phyloP scores from a whole-genome alignment of 2,329 filamentous ascomycete genomes.

The Ilyonectria robusta region DNA sequence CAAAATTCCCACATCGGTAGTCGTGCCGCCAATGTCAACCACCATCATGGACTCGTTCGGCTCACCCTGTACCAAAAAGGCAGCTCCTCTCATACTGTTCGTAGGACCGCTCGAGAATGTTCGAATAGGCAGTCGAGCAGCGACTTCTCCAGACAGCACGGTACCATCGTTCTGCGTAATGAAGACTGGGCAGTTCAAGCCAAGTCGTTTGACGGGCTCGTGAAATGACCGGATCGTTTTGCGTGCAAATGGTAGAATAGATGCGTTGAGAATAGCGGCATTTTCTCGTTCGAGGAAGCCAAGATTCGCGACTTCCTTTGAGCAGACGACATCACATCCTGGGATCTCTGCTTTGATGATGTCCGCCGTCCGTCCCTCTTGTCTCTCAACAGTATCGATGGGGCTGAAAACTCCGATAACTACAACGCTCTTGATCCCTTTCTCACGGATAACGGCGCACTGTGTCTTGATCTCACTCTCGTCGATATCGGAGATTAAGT shows the following conservation, averaged over 20 bases:
- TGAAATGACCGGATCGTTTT: slow-evolving; percentile 71
- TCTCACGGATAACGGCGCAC: slow-evolving; percentile 55
- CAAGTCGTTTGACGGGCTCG: slow-evolving; percentile 63
- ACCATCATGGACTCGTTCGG: slow-evolving; percentile 66
- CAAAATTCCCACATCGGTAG: slow-evolving; percentile 74
- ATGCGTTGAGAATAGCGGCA: slow-evolving; percentile 74
- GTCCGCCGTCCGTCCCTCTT: slow-evolving; percentile 63
- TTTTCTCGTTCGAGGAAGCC: slow-evolving; percentile 75
- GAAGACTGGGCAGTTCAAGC: slow-evolving; percentile 68
- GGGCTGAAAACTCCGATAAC: slow-evolving; percentile 67
- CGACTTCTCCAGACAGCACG: slow-evolving; percentile 66
- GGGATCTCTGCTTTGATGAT: slow-evolving; percentile 59
- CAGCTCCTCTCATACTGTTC: slow-evolving; percentile 75
- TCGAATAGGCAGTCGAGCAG: slow-evolving; percentile 69
- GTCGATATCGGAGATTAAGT: slow-evolving; percentile 61
- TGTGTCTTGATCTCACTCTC: slow-evolving; percentile 57
- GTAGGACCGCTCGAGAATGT: slow-evolving; percentile 76
- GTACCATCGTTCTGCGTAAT: slow-evolving; percentile 77
- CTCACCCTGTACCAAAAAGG: slow-evolving; percentile 65
- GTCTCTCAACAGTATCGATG: slow-evolving; percentile 62
- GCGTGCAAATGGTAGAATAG: slow-evolving; percentile 70
- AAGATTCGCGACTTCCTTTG: slow-evolving; percentile 66
- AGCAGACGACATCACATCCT: slow-evolving; percentile 62
- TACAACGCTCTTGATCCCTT: slow-evolving; percentile 63
- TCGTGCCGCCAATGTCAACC: slow-evolving; percentile 77